phyloP scores from a whole-genome alignment of 2,329 filamentous ascomycete genomes.

The Aspergillus fischeri region DNA sequence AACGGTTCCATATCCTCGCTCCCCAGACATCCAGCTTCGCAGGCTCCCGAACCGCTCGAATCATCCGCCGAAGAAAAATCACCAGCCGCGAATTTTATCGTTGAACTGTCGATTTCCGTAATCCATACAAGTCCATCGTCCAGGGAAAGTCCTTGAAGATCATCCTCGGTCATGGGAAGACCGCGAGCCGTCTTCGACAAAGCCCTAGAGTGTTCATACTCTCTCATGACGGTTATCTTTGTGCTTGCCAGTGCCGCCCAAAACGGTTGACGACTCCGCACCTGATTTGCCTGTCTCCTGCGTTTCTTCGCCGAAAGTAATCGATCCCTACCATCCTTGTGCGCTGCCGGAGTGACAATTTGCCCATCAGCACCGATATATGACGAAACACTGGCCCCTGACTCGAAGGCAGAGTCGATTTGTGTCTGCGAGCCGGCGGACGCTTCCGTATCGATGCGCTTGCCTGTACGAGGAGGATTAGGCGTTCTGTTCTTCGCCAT shows the following conservation, averaged over 20 bases:
- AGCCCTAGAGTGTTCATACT: slow-evolving; percentile 70
- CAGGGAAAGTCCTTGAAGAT: slow-evolving; percentile 38
- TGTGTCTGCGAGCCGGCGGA: slow-evolving; percentile 41
- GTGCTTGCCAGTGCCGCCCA: slow-evolving; percentile 94
- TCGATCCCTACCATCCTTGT: slow-evolving; percentile 54
- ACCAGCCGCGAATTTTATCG: slow-evolving; percentile 45
- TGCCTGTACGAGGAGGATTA: slow-evolving; percentile 37
- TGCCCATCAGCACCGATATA: slow-evolving; percentile 39
- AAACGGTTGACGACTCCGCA: slow-evolving; percentile 83
- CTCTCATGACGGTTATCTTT: slow-evolving; percentile 93
- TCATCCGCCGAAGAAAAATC: slow-evolving; percentile 36
- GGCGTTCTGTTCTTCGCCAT: slow-evolving; percentile 45
- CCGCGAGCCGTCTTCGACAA: slow-evolving; percentile 36
- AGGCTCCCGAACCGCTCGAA: slow-evolving; percentile 23
- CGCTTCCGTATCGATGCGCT: slow-evolving; percentile 44
- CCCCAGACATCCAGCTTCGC: slow-evolving; percentile 24
- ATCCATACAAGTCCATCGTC: slow-evolving; percentile 46
- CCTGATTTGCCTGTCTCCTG: slow-evolving; percentile 85
- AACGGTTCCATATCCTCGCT: slow-evolving; percentile 52
- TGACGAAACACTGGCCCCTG: slow-evolving; percentile 39
- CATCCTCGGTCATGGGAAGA: slow-evolving; percentile 39
- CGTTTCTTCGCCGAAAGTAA: slow-evolving; percentile 70
- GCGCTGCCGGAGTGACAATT: slow-evolving; percentile 49
- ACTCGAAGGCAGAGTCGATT: slow-evolving; percentile 41
- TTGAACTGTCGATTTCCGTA: slow-evolving; percentile 43